phyloP scores from a whole-genome alignment of 441 rosid genomes.

The Kokia cookei region DNA sequence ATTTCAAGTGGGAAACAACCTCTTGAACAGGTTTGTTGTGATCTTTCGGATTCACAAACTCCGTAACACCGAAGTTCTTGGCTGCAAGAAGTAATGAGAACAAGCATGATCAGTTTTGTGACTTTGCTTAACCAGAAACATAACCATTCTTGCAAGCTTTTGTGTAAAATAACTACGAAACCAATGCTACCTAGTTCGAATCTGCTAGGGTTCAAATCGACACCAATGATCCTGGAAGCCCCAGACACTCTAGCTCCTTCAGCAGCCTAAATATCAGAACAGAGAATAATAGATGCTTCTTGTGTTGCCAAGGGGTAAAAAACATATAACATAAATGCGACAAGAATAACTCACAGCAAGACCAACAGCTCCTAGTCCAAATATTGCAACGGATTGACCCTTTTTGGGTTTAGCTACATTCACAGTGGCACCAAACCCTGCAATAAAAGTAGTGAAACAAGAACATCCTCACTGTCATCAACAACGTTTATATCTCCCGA shows the following conservation, averaged over 20 bases:
- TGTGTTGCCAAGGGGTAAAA: neutral
- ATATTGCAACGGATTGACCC: slow-evolving; percentile 70
- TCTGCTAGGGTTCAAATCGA: slow-evolving; percentile 59
- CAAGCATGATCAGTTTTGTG: neutral
- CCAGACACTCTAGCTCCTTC: slow-evolving; percentile 79
- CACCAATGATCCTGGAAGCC: slow-evolving; percentile 77
- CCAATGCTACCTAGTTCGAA: slow-evolving; percentile 45
- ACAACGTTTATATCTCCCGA: neutral
- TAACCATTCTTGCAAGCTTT: neutral
- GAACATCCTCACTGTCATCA: neutral
- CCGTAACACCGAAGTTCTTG: slow-evolving; percentile 73
- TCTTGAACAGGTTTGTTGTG: slow-evolving; percentile 76
- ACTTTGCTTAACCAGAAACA: neutral
- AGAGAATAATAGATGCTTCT: neutral
- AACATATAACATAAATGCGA: neutral
- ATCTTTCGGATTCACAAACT: slow-evolving; percentile 79
- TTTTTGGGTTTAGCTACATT: slow-evolving; percentile 78
- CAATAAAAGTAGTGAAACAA: neutral
- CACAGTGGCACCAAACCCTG: slow-evolving; percentile 73
- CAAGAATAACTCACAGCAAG: slow-evolving; percentile 46
- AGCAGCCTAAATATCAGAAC: slow-evolving; percentile 43
- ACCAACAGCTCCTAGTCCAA: slow-evolving; percentile 89
- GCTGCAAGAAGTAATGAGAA: slow-evolving; percentile 37
- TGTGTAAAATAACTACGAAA: neutral
- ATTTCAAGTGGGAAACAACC: slow-evolving; percentile 27